Evolutionary conservation across 2,329 filamentous ascomycete genomes (phyloP).

Genomic region (Sporothrix brasiliensis): DNA sequence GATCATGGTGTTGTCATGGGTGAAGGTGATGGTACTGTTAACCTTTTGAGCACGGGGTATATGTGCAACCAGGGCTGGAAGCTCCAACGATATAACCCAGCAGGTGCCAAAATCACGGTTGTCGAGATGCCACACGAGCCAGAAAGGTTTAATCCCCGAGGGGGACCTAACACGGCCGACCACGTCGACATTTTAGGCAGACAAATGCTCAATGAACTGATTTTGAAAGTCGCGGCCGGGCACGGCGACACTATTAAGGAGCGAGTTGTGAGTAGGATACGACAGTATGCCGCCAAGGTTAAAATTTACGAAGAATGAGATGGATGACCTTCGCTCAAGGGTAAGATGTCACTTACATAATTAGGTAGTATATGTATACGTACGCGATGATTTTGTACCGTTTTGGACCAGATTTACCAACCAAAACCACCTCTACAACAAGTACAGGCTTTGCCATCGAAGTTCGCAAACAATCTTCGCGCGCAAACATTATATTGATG

Average conservation of each 20-base stretch:
- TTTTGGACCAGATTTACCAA: not conserved
- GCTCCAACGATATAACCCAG: constrained; percentile 90
- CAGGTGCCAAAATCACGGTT: constrained; percentile 76
- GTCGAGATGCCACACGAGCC: constrained; percentile 98
- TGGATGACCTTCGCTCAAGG: not conserved
- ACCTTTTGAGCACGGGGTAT: constrained; percentile 86
- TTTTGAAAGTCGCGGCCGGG: constrained; percentile 83
- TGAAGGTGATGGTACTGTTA: constrained; percentile 95
- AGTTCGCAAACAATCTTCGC: not conserved
- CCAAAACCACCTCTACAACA: not conserved
- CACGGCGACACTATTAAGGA: constrained; percentile 78
- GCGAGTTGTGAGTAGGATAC: constrained; percentile 77
- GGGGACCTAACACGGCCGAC: constrained; percentile 73
- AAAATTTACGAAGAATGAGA: constrained; percentile 71
- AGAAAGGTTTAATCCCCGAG: constrained; percentile 83
- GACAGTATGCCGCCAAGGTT: constrained; percentile 78
- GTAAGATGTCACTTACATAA: not conserved
- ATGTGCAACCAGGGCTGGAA: constrained; percentile 97
- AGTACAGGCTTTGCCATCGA: not conserved
- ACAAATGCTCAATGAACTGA: constrained; percentile 85
- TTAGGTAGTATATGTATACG: constrained; percentile 7
- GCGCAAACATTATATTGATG: not conserved
- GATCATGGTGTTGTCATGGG: constrained; percentile 95
- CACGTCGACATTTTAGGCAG: constrained; percentile 95
- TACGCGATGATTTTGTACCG: not conserved